These are phyloP conservation scores for sunflower (Helianthus annuus) DNA, from an alignment of 129 eudicot genomes.

Conservation along the genomic window DNA sequence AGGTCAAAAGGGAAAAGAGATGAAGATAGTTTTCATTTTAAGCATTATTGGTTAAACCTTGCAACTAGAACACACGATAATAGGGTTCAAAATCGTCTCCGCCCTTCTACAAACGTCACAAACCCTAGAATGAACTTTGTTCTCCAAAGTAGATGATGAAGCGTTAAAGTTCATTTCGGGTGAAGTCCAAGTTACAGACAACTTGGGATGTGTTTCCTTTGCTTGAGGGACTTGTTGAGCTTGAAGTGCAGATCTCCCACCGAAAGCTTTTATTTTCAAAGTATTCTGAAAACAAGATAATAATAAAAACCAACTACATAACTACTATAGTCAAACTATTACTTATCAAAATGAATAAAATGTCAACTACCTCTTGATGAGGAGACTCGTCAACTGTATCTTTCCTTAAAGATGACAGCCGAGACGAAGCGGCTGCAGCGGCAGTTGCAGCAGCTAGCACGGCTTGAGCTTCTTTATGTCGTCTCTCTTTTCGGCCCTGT, in stretches of 20 bases:
- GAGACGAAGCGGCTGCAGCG: constrained; percentile 96
- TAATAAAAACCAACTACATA: background rate
- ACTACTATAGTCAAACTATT: background rate
- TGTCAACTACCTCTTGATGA: constrained; percentile 46
- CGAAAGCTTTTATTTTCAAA: constrained; percentile 47
- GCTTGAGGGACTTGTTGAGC: constrained; percentile 55
- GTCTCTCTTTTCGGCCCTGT: constrained; percentile 90
- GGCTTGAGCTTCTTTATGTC: constrained; percentile 94
- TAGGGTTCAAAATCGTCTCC: constrained; percentile 74
- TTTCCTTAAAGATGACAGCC: constrained; percentile 86
- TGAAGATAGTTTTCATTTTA: background rate
- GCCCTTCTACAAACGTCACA: constrained; percentile 89
- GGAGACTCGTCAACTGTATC: constrained; percentile 67
- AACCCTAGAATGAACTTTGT: constrained; percentile 56
- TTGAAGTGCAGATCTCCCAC: constrained; percentile 49
- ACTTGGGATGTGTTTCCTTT: constrained; percentile 59
- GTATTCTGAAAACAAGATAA: constrained; percentile 34
- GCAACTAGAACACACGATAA: constrained; percentile 86
- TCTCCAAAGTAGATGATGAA: constrained; percentile 39
- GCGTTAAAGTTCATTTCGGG: constrained; percentile 54
- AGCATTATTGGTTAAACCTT: constrained; percentile 54
- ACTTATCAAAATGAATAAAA: constrained; percentile 7
- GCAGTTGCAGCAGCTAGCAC: constrained; percentile 98
- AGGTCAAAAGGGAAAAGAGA: background rate
- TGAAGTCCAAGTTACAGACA: constrained; percentile 51